Percentiles rank a stretch among this genome's conserved stretches.
Conservation (phyloP, 805 yeast genomes). For the Kuraishia molischiana region DNA sequence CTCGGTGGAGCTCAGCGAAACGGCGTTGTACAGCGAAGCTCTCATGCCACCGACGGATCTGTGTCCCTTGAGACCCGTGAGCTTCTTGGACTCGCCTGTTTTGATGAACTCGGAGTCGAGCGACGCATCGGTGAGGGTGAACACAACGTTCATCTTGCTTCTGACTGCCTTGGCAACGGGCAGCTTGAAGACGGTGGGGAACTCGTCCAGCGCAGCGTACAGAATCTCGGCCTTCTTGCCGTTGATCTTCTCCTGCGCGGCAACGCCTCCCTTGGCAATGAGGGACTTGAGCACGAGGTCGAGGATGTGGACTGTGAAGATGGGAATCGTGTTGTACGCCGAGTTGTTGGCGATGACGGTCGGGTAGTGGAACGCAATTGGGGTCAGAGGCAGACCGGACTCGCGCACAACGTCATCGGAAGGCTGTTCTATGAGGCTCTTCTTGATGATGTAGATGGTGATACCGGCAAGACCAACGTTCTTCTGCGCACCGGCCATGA, state of each 20-base stretch:
- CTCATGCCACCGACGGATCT: constrained; percentile 97
- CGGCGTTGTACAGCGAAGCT: constrained; percentile 88
- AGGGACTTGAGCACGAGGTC: constrained; percentile 65
- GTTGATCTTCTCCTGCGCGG: constrained; percentile 46
- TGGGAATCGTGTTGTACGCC: constrained; percentile 93
- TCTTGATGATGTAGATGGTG: constrained; percentile 84
- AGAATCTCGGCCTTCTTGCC: constrained; percentile 51
- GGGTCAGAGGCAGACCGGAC: constrained; percentile 66
- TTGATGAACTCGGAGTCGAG: constrained; percentile 62
- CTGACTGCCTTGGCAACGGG: constrained; percentile 60
- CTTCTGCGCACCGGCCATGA: constrained; percentile 98
- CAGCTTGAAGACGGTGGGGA: constrained; percentile 53
- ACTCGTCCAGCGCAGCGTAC: constrained; percentile 56
- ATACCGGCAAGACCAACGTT: constrained; percentile 96
- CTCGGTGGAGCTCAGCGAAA: constrained; percentile 50
- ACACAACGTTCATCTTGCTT: constrained; percentile 90
- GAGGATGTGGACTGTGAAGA: constrained; percentile 81
- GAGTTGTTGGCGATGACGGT: constrained; percentile 82
- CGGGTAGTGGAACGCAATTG: constrained; percentile 84
- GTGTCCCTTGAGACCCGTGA: constrained; percentile 88
- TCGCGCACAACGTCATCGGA: constrained; percentile 48
- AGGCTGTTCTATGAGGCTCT: constrained; percentile 60
- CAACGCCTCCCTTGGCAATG: constrained; percentile 63
- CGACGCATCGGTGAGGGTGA: constrained; percentile 52
- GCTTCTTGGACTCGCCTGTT: constrained; percentile 47